Evolutionary conservation across 768 basidiomycete species (phyloP).

Genomic region (Hortiboletus campestris): DNA sequence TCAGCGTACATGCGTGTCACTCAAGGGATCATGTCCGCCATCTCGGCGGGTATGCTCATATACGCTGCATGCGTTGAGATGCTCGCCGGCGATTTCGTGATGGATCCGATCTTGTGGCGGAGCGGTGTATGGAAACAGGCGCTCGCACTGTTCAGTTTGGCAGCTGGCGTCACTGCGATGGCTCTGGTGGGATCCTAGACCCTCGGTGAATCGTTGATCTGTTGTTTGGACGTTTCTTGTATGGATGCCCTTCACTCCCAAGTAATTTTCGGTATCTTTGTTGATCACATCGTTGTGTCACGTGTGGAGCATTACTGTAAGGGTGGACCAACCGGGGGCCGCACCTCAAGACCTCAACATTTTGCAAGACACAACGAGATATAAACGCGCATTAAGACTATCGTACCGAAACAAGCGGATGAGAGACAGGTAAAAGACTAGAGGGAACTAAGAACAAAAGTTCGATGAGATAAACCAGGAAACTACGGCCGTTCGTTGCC

Average conservation of each 20-base stretch:
- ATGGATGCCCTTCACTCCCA: neutral
- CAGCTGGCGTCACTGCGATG: conserved; percentile 64
- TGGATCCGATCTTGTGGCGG: conserved; percentile 53
- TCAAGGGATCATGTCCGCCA: conserved; percentile 77
- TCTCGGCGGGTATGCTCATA: conserved; percentile 81
- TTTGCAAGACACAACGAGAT: conserved; percentile 1
- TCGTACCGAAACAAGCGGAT: neutral
- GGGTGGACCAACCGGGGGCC: neutral
- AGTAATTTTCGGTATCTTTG: neutral
- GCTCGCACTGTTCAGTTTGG: conserved; percentile 57
- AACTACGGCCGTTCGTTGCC: conserved; percentile 7
- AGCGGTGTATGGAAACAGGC: conserved; percentile 40
- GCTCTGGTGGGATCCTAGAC: conserved; percentile 45
- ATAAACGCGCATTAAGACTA: neutral
- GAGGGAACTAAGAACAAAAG: neutral
- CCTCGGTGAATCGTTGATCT: neutral
- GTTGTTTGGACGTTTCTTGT: neutral
- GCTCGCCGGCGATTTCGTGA: conserved; percentile 83
- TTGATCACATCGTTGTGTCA: neutral
- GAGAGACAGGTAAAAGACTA: neutral
- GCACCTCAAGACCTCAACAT: neutral
- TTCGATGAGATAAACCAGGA: neutral
- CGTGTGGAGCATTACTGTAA: neutral
- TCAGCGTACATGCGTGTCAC: conserved; percentile 51
- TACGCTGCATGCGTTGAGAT: conserved; percentile 85